Conservation (phyloP, 1,284 basidiomycete genomes). For the Dichomitus squalens region DNA sequence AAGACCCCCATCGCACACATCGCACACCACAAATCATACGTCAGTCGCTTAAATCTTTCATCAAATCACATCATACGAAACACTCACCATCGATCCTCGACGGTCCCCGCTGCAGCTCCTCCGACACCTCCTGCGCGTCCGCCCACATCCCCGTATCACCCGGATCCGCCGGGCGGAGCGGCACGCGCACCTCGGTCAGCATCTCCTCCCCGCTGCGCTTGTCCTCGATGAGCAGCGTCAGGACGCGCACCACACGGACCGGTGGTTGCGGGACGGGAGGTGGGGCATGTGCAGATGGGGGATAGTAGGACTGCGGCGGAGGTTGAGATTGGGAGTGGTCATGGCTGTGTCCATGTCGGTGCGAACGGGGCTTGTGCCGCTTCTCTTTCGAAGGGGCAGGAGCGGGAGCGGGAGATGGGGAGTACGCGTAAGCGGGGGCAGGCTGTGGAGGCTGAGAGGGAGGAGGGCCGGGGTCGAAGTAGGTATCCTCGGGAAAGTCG, state of each 20-base stretch:
- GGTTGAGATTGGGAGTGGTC: background rate
- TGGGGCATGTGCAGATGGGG: too few relatives aligned
- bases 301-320: background rate
- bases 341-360: conserved; percentile 10
- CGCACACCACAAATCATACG: too few relatives aligned
- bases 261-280: background rate
- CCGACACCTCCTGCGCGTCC: conserved; percentile 61
- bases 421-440: background rate
- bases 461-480: background rate
- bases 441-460: conserved; percentile 10
- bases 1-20: too few relatives aligned
- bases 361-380: conserved; percentile 16
- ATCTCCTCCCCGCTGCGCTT: conserved; percentile 53
- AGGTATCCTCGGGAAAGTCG: background rate
- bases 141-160: conserved; percentile 66
- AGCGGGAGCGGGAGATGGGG: background rate
- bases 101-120: conserved; percentile 59
- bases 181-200: conserved; percentile 66
- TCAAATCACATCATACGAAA: too few relatives aligned
- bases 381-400: conserved; percentile 9
- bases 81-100: conserved; percentile 66
- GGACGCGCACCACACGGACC: conserved; percentile 38
- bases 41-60: too few relatives aligned
- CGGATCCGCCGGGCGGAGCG: conserved; percentile 47
- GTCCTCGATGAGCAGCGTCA: conserved; percentile 71